These are phyloP conservation scores for Filobasidium wieringae DNA, from an alignment of 768 basidiomycete genomes.

Conservation along the genomic window DNA sequence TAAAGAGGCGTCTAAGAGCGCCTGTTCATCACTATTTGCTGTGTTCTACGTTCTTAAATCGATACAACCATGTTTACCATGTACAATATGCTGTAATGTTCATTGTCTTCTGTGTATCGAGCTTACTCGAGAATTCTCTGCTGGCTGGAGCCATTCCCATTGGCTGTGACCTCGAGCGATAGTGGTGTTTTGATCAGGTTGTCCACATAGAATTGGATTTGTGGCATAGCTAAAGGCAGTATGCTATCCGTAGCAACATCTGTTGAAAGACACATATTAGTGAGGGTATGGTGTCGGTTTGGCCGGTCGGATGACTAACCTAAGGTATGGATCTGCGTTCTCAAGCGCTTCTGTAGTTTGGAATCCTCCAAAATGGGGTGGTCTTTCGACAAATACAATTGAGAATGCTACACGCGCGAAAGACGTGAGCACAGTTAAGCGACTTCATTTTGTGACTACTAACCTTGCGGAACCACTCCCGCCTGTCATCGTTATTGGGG, in stretches of 20 bases:
- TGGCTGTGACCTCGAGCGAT: no score
- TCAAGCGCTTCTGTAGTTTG: slow-evolving; percentile 51
- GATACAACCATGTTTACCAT: no score
- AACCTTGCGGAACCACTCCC: slow-evolving; percentile 64
- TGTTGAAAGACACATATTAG: not conserved
- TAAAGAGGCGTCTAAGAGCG: no score
- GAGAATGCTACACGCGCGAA: slow-evolving; percentile 51
- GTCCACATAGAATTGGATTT: not conserved
- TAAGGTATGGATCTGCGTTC: slow-evolving; percentile 49
- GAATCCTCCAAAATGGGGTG: slow-evolving; percentile 44
- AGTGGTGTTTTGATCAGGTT: no score
- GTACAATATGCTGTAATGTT: no score
- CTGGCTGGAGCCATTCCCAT: no score
- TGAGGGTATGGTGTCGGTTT: not conserved
- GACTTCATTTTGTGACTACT: slow-evolving; percentile 9
- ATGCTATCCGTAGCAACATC: not conserved
- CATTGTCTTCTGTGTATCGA: no score
- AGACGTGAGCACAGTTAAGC: not conserved
- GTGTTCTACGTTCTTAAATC: no score
- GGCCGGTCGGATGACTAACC: slow-evolving; percentile 44
- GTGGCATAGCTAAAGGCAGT: not conserved
- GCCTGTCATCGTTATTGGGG: slow-evolving; percentile 47
- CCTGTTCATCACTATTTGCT: no score
- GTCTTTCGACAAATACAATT: slow-evolving; percentile 55
- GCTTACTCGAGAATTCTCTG: no score